Evolutionary conservation across 148 eudicot species (phyloP).

Genomic region (Bassia scoparia): DNA sequence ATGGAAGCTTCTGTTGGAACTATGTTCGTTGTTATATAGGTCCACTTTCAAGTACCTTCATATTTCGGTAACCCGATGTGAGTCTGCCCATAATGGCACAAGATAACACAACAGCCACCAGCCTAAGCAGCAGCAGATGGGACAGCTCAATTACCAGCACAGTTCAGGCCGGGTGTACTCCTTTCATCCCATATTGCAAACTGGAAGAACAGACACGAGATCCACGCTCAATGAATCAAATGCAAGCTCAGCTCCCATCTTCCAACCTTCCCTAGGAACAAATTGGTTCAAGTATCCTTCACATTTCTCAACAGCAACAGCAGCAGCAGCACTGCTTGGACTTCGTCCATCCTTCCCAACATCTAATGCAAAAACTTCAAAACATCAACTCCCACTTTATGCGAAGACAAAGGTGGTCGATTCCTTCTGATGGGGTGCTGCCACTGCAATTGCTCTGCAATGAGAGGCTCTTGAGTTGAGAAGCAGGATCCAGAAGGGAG

Average conservation of each 20-base stretch:
- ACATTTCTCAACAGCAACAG: constrained; percentile 33
- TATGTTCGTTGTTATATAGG: constrained; percentile 27
- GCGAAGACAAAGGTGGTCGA: constrained; percentile 31
- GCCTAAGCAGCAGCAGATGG: constrained; percentile 35
- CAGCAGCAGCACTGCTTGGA: constrained; percentile 31
- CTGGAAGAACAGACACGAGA: constrained; percentile 47
- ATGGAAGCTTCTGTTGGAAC: background rate
- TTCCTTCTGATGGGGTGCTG: constrained; percentile 29
- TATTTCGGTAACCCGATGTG: constrained; percentile 31
- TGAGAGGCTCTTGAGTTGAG: constrained; percentile 21
- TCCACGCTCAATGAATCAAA: constrained; percentile 20
- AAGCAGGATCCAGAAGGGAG: background rate
- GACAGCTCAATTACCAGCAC: constrained; percentile 39
- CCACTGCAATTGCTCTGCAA: constrained; percentile 48
- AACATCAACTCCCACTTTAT: constrained; percentile 26
- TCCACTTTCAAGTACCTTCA: constrained; percentile 32
- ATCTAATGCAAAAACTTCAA: constrained; percentile 31
- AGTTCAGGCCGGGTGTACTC: constrained; percentile 32
- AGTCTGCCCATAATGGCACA: constrained; percentile 21
- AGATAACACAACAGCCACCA: constrained; percentile 23
- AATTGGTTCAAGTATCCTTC: constrained; percentile 35
- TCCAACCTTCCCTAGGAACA: constrained; percentile 31
- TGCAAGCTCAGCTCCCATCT: constrained; percentile 29
- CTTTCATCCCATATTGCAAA: constrained; percentile 34
- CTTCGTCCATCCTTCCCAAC: constrained; percentile 28